Evolutionary conservation across 2,329 filamentous ascomycete species (phyloP).

Genomic region (Kalmusia sp.): DNA sequence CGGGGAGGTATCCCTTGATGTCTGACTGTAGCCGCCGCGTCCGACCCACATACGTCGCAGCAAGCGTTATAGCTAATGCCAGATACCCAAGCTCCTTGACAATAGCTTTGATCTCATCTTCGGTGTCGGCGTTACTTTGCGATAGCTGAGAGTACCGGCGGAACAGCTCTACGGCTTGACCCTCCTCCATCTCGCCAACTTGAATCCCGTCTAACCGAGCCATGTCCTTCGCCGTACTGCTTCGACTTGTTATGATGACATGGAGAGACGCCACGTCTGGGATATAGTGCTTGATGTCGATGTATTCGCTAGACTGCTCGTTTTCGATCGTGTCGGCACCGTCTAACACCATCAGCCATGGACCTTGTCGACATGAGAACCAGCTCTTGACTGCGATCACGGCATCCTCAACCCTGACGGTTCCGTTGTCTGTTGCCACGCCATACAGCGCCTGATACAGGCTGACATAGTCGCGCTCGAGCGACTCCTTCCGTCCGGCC

Average conservation of each 20-base stretch:
- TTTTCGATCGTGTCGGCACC: conserved; percentile 25
- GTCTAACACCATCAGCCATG: conserved; percentile 26
- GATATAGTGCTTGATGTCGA: conserved; percentile 24
- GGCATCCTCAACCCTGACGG: conserved; percentile 19
- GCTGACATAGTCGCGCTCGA: conserved; percentile 27
- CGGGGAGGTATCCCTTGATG: conserved; percentile 18
- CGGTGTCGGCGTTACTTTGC: not conserved
- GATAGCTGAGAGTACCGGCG: conserved; percentile 6
- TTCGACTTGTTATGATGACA: conserved; percentile 22
- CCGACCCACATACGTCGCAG: conserved; percentile 19
- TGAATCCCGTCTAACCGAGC: conserved; percentile 19
- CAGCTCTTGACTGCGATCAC: conserved; percentile 25
- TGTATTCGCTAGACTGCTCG: conserved; percentile 9
- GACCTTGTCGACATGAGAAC: conserved; percentile 16
- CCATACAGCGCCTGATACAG: conserved; percentile 23
- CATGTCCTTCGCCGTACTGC: conserved; percentile 15
- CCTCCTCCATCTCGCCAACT: conserved; percentile 22
- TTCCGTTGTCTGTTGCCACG: conserved; percentile 5
- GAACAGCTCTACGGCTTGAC: conserved; percentile 20
- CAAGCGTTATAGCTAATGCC: conserved; percentile 26
- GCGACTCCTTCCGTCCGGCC: conserved; percentile 24
- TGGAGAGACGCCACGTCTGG: conserved; percentile 15
- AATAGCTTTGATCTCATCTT: conserved; percentile 16
- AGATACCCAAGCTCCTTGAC: conserved; percentile 27
- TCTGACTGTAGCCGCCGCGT: conserved; percentile 24